These are phyloP conservation scores for Pyrenophora tritici-repentis DNA, from an alignment of 2,329 filamentous ascomycete genomes.

Conservation along the genomic window DNA sequence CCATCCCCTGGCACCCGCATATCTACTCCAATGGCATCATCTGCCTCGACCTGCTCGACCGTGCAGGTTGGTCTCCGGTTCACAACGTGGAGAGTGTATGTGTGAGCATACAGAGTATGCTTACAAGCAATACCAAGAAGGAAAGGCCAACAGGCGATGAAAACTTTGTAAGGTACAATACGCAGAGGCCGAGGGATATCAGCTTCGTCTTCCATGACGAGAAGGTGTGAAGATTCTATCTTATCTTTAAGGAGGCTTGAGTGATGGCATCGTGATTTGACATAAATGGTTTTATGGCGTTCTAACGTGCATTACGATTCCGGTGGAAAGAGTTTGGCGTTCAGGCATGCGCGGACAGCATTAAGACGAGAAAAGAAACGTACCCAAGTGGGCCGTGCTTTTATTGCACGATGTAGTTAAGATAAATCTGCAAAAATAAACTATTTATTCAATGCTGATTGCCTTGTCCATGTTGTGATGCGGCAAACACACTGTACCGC, in stretches of 20 bases:
- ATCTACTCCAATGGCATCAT: slow-evolving; percentile 99
- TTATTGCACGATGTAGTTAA: too few species aligned
- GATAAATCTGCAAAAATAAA: too few species aligned
- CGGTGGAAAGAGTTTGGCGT: too few species aligned
- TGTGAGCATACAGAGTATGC: slow-evolving; percentile 97
- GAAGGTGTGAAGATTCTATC: slow-evolving; percentile 49
- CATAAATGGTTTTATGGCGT: too few species aligned
- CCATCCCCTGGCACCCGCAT: slow-evolving; percentile 93
- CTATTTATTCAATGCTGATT: too few species aligned
- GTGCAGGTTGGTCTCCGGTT: slow-evolving; percentile 91
- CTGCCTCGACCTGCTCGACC: slow-evolving; percentile 88
- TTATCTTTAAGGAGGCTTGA: neutral
- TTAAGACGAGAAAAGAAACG: too few species aligned
- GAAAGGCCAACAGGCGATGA: slow-evolving; percentile 89
- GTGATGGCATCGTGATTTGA: too few species aligned
- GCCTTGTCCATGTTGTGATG: too few species aligned
- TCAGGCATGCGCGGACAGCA: too few species aligned
- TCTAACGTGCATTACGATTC: too few species aligned
- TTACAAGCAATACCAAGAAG: slow-evolving; percentile 91
- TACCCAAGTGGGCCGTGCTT: too few species aligned
- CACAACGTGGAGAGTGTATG: slow-evolving; percentile 97
- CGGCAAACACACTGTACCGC: too few species aligned
- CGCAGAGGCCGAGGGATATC: slow-evolving; percentile 81
- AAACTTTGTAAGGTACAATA: slow-evolving; percentile 83
- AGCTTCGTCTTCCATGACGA: slow-evolving; percentile 94